Evolutionary conservation across 164 flowering plant genomes (phyloP).

Genomic region (Buxus sempervirens): DNA sequence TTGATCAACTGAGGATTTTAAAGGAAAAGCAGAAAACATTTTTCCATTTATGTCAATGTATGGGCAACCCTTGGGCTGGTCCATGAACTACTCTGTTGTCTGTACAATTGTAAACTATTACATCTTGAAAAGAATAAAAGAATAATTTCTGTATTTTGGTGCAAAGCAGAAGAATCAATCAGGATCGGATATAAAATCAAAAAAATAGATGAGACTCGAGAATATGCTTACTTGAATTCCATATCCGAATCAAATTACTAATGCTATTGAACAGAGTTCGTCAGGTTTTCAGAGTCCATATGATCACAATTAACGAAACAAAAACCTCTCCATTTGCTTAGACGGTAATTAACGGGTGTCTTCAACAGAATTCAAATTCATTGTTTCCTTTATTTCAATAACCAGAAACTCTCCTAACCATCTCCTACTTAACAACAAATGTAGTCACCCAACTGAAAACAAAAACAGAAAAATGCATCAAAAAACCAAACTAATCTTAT

Average conservation of each 20-base stretch:
- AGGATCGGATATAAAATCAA: constrained; percentile 10
- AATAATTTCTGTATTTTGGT: constrained; percentile 23
- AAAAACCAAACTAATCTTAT: constrained; percentile 25
- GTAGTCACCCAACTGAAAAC: neutral
- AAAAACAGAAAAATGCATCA: constrained; percentile 17
- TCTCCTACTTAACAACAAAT: constrained; percentile 18
- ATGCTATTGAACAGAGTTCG: constrained; percentile 33
- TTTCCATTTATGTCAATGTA: constrained; percentile 15
- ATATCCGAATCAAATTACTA: constrained; percentile 17
- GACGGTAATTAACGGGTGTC: constrained; percentile 30
- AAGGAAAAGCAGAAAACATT: constrained; percentile 7
- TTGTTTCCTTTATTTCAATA: constrained; percentile 16
- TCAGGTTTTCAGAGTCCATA: too few relatives aligned
- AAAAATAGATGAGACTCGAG: constrained; percentile 4
- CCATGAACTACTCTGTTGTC: constrained; percentile 20
- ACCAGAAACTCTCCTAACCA: constrained; percentile 5
- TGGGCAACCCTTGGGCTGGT: constrained; percentile 23
- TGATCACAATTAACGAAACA: constrained; percentile 30
- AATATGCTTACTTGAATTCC: constrained; percentile 29
- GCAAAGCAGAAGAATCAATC: constrained; percentile 38
- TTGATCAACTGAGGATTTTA: constrained; percentile 12
- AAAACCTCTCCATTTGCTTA: constrained; percentile 28
- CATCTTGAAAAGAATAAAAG: constrained; percentile 40
- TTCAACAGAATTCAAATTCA: constrained; percentile 37
- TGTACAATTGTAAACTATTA: constrained; percentile 25